Base-by-base conservation (phyloP, 305 asterid species). In the Fraxinus nigra region DNA sequence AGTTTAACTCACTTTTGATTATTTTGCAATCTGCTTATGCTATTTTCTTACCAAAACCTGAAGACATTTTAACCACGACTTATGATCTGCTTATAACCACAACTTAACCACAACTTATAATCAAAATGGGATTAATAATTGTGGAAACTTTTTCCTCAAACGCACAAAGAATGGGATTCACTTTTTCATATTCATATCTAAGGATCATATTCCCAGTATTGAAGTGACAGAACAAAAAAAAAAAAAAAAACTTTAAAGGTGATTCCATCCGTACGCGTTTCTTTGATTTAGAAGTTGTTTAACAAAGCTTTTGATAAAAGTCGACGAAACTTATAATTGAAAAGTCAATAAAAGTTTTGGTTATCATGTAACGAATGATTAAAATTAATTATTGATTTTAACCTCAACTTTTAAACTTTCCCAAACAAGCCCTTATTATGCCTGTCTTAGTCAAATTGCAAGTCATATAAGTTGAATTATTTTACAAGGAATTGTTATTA, bases 21-120 rank as follows among this genome's bases (percentile, higher is more conserved):
- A 69, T 26, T 16, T 82, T 72, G 63, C 73, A 59, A 48, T 63
- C 70, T 72, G 33, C 20, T 18, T 48, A 14, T 37, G 14, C 78
- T 18, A 54, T 79, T 89, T 76, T 78, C 81, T 82, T 72, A 82
- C 89, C 92, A 84, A 84, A 89, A 67, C 33, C 22, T 65, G 63
- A 46, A 76, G 88, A 86, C 87, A 82, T 79, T 83, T 40, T 5
- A 67, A 59, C 61, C 79, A 74, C 72, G 35, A n/a, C 35, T 75
- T 37, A 33, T 33, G 35, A 3, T 33, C 35, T 33, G 35, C 35
- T 33, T 33, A 32, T n/a, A n/a, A n/a, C n/a, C n/a, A n/a, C n/a
- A n/a, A n/a, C n/a, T n/a, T n/a, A n/a, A n/a, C n/a, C 79, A 73
- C 72, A 40, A n/a, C 34, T 75, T 37, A 37, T 30, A 16, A 24